Percentiles rank a stretch among this genome's conserved stretches.
Conservation (phyloP, 805 yeast genomes). For the Candida cerambycidarum region DNA sequence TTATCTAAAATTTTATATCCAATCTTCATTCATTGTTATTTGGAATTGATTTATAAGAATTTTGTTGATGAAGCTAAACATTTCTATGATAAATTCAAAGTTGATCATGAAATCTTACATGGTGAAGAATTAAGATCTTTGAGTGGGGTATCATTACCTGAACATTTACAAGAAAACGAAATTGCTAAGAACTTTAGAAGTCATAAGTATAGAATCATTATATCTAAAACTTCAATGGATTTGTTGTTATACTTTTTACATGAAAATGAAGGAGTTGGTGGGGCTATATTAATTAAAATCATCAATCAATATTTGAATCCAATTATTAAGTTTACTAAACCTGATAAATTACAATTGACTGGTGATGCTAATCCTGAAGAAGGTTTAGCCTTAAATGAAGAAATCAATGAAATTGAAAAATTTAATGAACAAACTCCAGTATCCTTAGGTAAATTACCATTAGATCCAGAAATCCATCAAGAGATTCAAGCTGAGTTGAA, state of each 20-base stretch:
- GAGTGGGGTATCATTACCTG: constrained; percentile 72
- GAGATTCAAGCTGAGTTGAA: constrained; percentile 85
- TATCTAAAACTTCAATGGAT: constrained; percentile 83
- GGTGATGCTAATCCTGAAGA: constrained; percentile 53
- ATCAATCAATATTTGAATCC: constrained; percentile 80
- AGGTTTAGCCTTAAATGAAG: constrained; percentile 49
- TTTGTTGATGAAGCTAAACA: constrained; percentile 60
- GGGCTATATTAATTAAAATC: constrained; percentile 78
- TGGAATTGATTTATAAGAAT: constrained; percentile 72
- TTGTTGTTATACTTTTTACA: constrained; percentile 81
- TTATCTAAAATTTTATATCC: constrained; percentile 84
- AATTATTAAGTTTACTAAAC: constrained; percentile 39
- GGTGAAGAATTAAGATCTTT: constrained; percentile 72
- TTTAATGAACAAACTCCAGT: constrained; percentile 68
- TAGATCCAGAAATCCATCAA: constrained; percentile 78
- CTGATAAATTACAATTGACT: constrained; percentile 41
- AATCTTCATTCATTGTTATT: constrained; percentile 83
- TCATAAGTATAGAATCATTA: constrained; percentile 70
- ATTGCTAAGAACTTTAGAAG: constrained; percentile 72
- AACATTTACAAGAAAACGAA: constrained; percentile 80
- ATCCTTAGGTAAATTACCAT: constrained; percentile 78
- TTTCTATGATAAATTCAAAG: constrained; percentile 72
- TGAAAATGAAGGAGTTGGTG: constrained; percentile 91
- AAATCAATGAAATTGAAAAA: constrained; percentile 50
- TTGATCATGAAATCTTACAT: constrained; percentile 74